A percentile compares a stretch with the other conserved stretches of the same genome.
Conservation (phyloP, 2,329 filamentous ascomycete genomes). For the Eurotiales sp. region DNA sequence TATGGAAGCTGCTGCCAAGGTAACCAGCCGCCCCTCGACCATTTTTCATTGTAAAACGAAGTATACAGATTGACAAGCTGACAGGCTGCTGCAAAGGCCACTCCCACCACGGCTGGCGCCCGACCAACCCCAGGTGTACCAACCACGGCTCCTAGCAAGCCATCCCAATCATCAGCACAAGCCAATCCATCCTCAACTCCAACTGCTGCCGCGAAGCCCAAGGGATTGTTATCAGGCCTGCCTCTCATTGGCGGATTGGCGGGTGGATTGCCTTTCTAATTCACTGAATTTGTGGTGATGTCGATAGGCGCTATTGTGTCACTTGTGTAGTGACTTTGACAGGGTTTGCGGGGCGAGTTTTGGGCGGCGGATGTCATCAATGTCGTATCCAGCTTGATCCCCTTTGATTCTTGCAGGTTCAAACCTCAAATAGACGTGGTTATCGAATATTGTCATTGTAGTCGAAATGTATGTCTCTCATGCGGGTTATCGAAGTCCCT, state of each 20-base stretch:
- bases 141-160: constrained; percentile 2
- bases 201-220: neutral
- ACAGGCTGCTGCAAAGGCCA: constrained; percentile 14
- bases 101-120: constrained; percentile 9
- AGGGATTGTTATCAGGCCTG: constrained; percentile 1
- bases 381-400: neutral
- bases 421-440: neutral
- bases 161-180: neutral
- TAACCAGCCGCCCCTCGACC: neutral
- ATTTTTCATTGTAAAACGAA: neutral
- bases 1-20: constrained; percentile 8
- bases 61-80: constrained; percentile 8
- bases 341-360: neutral
- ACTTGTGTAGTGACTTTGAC: neutral
- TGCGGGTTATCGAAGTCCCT: neutral
- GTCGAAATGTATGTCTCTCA: neutral
- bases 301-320: neutral
- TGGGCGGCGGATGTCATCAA: neutral
- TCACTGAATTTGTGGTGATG: neutral
- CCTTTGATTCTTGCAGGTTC: neutral
- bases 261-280: constrained; percentile 1
- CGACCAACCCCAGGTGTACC: constrained; percentile 11
- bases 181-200: constrained; percentile 5
- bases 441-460: neutral
- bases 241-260: constrained; percentile 6